A percentile compares a stretch with the other conserved stretches of the same genome.
Evolutionary conservation across 2,329 filamentous ascomycete genomes (phyloP).

Genomic region (Penicillium sp.): DNA sequence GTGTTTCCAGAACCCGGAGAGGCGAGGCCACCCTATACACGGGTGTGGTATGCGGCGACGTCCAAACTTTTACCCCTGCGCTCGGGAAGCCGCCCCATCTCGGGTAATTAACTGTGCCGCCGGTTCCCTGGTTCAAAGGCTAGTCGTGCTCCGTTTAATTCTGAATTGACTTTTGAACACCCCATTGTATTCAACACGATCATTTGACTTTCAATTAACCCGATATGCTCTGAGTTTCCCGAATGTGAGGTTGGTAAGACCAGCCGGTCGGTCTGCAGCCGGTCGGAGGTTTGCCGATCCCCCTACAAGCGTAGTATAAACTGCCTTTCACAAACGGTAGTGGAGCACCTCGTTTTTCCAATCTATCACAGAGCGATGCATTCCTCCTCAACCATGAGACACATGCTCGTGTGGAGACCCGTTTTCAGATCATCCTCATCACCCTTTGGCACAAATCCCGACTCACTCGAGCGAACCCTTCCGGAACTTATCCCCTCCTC

Average conservation of each 20-base stretch:
- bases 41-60: not conserved
- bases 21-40: not conserved
- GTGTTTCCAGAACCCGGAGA: not conserved
- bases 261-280: not conserved
- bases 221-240: not conserved
- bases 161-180: not conserved
- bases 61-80: not conserved
- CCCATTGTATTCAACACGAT: not conserved
- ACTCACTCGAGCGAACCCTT: not conserved
- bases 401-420: not conserved
- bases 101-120: not conserved
- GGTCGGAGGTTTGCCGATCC: not conserved
- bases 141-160: too few species aligned
- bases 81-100: not conserved
- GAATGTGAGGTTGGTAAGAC: not conserved
- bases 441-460: not conserved
- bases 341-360: too few species aligned
- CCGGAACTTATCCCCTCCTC: not conserved
- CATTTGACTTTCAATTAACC: not conserved
- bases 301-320: not conserved
- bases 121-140: not conserved
- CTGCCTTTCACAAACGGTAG: not conserved
- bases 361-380: not conserved
- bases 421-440: not conserved
- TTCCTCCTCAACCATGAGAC: slow-evolving; percentile 1